phyloP scores from a whole-genome alignment of 306 rosid species.

The Dryas drummondii region DNA sequence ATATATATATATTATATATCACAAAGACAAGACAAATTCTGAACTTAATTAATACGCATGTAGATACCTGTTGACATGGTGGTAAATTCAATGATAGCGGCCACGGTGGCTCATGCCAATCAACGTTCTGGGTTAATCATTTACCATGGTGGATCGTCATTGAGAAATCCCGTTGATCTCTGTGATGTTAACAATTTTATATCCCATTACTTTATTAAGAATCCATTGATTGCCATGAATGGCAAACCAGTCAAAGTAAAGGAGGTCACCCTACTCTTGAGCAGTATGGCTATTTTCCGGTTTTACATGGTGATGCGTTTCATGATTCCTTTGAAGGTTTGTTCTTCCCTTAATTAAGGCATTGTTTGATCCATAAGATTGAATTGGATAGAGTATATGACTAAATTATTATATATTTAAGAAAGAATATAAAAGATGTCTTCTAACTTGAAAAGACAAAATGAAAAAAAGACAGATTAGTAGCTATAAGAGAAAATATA shows the following conservation, averaged over 20 bases:
- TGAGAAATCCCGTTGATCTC: constrained; percentile 28
- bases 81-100: constrained; percentile 33
- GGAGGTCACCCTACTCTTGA: neutral
- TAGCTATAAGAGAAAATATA: too few species aligned
- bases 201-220: constrained; percentile 25
- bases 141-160: constrained; percentile 45
- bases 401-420: too few species aligned
- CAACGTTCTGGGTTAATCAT: constrained; percentile 8
- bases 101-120: constrained; percentile 29
- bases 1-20: too few species aligned
- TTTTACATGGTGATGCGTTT: constrained; percentile 19
- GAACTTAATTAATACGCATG: neutral
- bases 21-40: too few species aligned
- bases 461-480: too few species aligned
- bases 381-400: too few species aligned
- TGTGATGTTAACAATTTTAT: neutral
- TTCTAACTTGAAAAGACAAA: too few species aligned
- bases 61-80: constrained; percentile 56
- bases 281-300: constrained; percentile 22
- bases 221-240: constrained; percentile 2
- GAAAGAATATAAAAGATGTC: too few species aligned
- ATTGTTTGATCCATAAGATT: too few species aligned
- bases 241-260: constrained; percentile 30
- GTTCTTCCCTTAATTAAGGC: neutral
- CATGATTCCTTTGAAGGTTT: constrained; percentile 33